Conservation (phyloP, 352 stramenopile species). For the Globisporangium splendens region DNA sequence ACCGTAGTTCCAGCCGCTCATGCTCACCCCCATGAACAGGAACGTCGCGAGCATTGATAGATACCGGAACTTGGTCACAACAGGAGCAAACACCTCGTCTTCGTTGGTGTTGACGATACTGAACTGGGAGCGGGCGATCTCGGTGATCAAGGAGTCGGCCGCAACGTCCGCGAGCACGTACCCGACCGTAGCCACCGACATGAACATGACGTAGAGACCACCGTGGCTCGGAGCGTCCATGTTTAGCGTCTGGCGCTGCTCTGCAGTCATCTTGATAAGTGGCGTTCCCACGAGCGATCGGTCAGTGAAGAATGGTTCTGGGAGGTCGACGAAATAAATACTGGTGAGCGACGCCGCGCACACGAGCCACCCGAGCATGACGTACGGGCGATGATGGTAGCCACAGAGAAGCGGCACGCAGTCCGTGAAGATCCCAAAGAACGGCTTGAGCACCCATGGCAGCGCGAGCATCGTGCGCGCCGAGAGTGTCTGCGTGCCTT, state of each 20-base stretch:
- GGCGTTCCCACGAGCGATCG: slow-evolving; percentile 22
- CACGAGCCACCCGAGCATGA: slow-evolving; percentile 45
- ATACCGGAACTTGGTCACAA: slow-evolving; percentile 36
- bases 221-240: slow-evolving; percentile 33
- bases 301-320: slow-evolving; percentile 45
- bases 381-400: slow-evolving; percentile 23
- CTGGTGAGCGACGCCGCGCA: slow-evolving; percentile 22
- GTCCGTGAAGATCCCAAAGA: slow-evolving; percentile 40
- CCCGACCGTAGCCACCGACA: slow-evolving; percentile 64
- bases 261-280: slow-evolving; percentile 16
- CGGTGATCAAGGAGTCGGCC: slow-evolving; percentile 48
- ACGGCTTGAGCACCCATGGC: slow-evolving; percentile 47
- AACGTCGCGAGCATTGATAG: slow-evolving; percentile 35
- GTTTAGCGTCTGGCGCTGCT: slow-evolving; percentile 36
- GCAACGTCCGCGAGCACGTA: slow-evolving; percentile 81
- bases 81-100: slow-evolving; percentile 24
- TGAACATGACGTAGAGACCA: slow-evolving; percentile 52
- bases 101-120: slow-evolving; percentile 2
- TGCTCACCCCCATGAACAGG: slow-evolving; percentile 50
- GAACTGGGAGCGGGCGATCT: slow-evolving; percentile 28
- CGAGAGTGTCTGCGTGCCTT: slow-evolving; percentile 58
- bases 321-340: slow-evolving; percentile 37
- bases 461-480: slow-evolving; percentile 43
- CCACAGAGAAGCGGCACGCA: slow-evolving; percentile 22
- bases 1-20: slow-evolving; percentile 61